Conservation (phyloP, 2,329 filamentous ascomycete genomes). For the Alternaria metachromatica region DNA sequence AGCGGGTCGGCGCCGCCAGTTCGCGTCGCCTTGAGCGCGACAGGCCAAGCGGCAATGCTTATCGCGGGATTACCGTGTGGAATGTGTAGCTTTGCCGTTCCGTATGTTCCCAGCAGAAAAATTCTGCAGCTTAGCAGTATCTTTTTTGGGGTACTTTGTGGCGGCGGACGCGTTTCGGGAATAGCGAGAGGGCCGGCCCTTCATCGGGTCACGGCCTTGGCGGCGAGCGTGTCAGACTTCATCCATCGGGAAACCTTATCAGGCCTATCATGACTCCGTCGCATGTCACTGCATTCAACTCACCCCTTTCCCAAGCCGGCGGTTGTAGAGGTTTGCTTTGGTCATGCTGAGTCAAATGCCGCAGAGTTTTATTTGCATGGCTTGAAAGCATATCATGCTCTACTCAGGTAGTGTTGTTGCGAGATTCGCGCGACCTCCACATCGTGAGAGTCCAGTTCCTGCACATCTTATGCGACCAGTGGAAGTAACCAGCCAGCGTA, state of each 20-base stretch:
- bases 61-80: constrained; percentile 6
- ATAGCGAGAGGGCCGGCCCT: constrained; percentile 33
- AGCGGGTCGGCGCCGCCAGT: constrained; percentile 24
- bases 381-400: neutral
- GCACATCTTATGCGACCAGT: neutral
- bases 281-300: neutral
- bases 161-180: constrained; percentile 17
- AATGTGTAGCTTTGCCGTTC: constrained; percentile 15
- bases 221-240: constrained; percentile 12
- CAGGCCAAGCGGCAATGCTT: constrained; percentile 6
- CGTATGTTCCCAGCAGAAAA: constrained; percentile 26
- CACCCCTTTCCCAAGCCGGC: neutral
- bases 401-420: neutral
- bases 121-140: constrained; percentile 32
- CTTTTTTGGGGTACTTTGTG: constrained; percentile 20
- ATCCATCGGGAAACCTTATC: constrained; percentile 6
- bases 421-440: neutral
- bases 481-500: neutral
- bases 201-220: constrained; percentile 27
- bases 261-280: constrained; percentile 1
- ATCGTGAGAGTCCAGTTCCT: neutral
- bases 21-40: constrained; percentile 17
- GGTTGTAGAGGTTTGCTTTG: neutral
- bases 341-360: neutral
- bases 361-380: neutral